Percentiles rank a stretch among this genome's conserved stretches.
Evolutionary conservation across 257 asterid species (phyloP).

Genomic region (Cruciata laevipes): DNA sequence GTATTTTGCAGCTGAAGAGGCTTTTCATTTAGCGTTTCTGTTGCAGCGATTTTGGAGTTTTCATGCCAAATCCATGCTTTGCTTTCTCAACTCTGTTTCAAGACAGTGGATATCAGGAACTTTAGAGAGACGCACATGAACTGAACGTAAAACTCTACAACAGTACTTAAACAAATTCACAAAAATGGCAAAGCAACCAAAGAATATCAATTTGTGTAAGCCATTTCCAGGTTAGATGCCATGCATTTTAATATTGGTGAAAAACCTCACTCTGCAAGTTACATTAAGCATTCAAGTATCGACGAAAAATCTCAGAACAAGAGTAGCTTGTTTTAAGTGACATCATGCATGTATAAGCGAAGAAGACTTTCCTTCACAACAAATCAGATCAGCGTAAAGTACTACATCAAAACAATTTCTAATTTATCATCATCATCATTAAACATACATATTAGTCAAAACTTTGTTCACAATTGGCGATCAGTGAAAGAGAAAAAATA

Average conservation of each 20-base stretch:
- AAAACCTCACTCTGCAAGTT: neutral
- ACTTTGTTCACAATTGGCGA: neutral
- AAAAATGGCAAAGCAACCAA: neutral
- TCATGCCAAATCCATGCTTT: conserved; percentile 93
- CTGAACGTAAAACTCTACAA: neutral
- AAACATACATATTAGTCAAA: neutral
- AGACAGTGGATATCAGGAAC: neutral
- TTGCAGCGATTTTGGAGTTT: conserved; percentile 48
- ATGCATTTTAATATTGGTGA: neutral
- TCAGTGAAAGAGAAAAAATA: neutral
- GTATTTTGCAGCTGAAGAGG: neutral
- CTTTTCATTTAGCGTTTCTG: conserved; percentile 18
- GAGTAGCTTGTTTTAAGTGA: too few relatives aligned
- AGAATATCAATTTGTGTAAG: neutral
- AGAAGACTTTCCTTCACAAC: too few relatives aligned
- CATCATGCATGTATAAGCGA: neutral
- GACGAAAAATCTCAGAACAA: neutral
- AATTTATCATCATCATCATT: neutral
- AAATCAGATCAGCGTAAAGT: neutral
- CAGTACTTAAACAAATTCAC: neutral
- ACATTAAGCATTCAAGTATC: too few relatives aligned
- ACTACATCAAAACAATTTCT: neutral
- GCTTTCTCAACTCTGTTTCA: conserved; percentile 71
- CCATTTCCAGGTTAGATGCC: neutral
- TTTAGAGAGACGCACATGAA: neutral